These are phyloP conservation scores for Rauvolfia tetraphylla DNA, from an alignment of 257 asterid species.

Conservation along the genomic window DNA sequence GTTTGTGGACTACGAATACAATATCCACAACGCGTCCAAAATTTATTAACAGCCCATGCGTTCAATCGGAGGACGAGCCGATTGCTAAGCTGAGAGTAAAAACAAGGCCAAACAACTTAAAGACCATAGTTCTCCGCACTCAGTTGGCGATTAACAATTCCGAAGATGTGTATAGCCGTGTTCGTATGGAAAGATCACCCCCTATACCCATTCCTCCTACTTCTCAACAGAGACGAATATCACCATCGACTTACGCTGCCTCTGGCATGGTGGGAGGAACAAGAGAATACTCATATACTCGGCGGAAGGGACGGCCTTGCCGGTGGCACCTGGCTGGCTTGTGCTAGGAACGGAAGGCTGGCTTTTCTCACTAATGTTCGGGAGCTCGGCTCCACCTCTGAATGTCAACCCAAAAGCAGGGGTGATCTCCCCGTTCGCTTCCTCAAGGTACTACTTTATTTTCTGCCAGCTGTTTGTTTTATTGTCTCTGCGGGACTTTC, in stretches of 20 bases:
- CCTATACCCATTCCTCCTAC: constrained; percentile 50
- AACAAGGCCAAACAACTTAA: too few species aligned
- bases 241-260: constrained; percentile 58
- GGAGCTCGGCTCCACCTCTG: constrained; percentile 29
- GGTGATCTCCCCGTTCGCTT: constrained; percentile 83
- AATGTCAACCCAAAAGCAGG: constrained; percentile 35
- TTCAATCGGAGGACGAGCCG: too few species aligned
- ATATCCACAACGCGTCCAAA: too few species aligned
- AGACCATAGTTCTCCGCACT: not conserved
- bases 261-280: constrained; percentile 64
- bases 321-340: constrained; percentile 90
- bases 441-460: constrained; percentile 28
- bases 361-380: constrained; percentile 81
- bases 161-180: constrained; percentile 61
- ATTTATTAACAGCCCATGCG: too few species aligned
- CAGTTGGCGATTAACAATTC: not conserved
- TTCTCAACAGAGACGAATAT: constrained; percentile 79
- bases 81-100: too few species aligned
- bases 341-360: constrained; percentile 45
- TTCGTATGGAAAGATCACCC: constrained; percentile 73
- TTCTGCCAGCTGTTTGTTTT: constrained; percentile 13
- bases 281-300: constrained; percentile 41
- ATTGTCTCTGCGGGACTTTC: constrained; percentile 5
- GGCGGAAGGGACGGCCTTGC: constrained; percentile 75
- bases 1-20: too few species aligned